Conservation (phyloP, 345 rosid genomes). For the Citrus maxima region DNA sequence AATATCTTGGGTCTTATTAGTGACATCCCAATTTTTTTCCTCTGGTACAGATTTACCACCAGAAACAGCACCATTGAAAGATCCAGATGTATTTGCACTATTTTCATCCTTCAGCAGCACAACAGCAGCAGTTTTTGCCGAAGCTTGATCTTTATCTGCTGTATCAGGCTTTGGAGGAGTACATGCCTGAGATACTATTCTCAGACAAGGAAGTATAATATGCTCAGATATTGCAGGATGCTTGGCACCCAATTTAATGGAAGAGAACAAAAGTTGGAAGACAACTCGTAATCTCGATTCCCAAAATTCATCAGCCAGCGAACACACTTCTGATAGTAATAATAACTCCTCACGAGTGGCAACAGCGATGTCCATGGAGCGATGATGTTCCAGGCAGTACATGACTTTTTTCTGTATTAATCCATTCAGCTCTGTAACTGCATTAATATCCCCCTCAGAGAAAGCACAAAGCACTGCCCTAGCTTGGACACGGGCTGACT, state of each 20-base stretch:
- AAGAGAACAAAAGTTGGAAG: conserved; percentile 88
- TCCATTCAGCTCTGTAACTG: conserved; percentile 79
- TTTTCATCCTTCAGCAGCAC: conserved; percentile 64
- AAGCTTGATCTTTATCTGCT: conserved; percentile 68
- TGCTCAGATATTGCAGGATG: conserved; percentile 99
- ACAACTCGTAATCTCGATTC: conserved; percentile 93
- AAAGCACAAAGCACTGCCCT: conserved; percentile 92
- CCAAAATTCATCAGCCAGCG: conserved; percentile 95
- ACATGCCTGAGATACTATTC: conserved; percentile 90
- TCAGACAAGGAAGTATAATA: conserved; percentile 93
- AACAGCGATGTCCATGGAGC: conserved; percentile 92
- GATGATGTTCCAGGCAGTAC: conserved; percentile 99
- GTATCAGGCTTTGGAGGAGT: conserved; percentile 97
- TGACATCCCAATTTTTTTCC: conserved; percentile 63
- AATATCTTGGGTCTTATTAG: conserved; percentile 70
- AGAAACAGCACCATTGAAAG: conserved; percentile 32
- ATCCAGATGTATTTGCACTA: conserved; percentile 36
- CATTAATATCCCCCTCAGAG: conserved; percentile 85
- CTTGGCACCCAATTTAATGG: conserved; percentile 94
- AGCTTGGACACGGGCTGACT: conserved; percentile 85
- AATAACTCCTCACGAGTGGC: conserved; percentile 92
- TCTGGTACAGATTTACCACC: conserved; percentile 48
- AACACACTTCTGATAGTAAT: conserved; percentile 95
- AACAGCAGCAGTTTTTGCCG: conserved; percentile 47
- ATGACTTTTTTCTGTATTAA: conserved; percentile 90